These are phyloP conservation scores for Hortaea sp. DNA, from an alignment of 2,329 filamentous ascomycete species.

Conservation along the genomic window DNA sequence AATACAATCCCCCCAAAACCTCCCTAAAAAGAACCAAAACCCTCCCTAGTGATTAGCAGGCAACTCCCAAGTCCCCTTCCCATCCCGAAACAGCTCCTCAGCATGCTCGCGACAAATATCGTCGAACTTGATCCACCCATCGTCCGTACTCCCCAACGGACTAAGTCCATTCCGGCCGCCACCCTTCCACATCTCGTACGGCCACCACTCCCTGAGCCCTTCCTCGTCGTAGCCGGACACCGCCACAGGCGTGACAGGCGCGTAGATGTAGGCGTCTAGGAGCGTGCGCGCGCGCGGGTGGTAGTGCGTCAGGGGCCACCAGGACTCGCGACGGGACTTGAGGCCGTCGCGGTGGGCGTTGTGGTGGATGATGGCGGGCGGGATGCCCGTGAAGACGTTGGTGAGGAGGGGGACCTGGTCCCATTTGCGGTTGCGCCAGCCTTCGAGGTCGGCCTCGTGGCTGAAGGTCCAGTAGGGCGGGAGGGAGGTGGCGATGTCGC, in stretches of 20 bases:
- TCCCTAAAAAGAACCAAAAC: too few species aligned
- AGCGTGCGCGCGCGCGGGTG: conserved; percentile 8
- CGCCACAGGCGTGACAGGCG: conserved; percentile 16
- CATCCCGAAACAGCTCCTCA: conserved; percentile 37
- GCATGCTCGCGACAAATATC: conserved; percentile 36
- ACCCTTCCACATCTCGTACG: conserved; percentile 36
- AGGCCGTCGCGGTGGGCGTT: conserved; percentile 13
- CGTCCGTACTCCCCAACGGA: conserved; percentile 32
- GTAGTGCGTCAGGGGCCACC: conserved; percentile 18
- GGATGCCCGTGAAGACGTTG: conserved; percentile 14
- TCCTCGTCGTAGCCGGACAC: conserved; percentile 30
- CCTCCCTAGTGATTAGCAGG: conserved; percentile 10
- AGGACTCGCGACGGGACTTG: conserved; percentile 10
- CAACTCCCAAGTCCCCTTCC: conserved; percentile 26
- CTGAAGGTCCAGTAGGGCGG: conserved; percentile 17
- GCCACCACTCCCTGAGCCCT: conserved; percentile 27
- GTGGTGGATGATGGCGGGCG: conserved; percentile 18
- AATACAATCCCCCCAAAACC: too few species aligned
- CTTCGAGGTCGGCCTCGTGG: conserved; percentile 5
- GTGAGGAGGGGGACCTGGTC: conserved; percentile 15
- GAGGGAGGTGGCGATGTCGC: conserved; percentile 12
- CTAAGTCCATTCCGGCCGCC: conserved; percentile 40
- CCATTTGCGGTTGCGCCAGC: conserved; percentile 12
- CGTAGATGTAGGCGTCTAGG: conserved; percentile 11
- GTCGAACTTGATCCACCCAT: conserved; percentile 34